Conservation (phyloP, 345 rosid genomes). For the Euphorbia tirucalli region DNA sequence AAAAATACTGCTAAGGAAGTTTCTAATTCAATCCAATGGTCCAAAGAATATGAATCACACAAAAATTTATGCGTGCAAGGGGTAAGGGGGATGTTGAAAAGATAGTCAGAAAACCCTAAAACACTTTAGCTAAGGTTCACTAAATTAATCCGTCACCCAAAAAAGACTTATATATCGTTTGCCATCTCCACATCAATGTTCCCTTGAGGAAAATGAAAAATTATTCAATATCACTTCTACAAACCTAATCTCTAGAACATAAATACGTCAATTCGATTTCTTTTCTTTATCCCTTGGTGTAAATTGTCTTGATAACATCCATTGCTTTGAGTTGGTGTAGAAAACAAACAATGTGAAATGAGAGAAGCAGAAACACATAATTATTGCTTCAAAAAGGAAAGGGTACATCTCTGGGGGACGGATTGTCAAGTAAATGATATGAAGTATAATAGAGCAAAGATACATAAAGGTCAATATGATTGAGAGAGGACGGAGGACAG, state of each 20-base stretch:
- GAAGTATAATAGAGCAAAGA: slow-evolving; percentile 54
- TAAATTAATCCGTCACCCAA: background rate
- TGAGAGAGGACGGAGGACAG: slow-evolving; percentile 15
- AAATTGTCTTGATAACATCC: slow-evolving; percentile 42
- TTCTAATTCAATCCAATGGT: background rate
- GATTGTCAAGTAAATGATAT: slow-evolving; percentile 52
- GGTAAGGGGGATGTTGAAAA: background rate
- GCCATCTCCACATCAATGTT: background rate
- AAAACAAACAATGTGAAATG: slow-evolving; percentile 44
- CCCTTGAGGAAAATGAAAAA: background rate
- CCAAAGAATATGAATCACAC: background rate
- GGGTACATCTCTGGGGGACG: slow-evolving; percentile 61
- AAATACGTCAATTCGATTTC: slow-evolving; percentile 41
- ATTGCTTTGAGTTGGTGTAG: slow-evolving; percentile 55
- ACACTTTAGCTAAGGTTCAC: background rate
- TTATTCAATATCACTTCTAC: background rate
- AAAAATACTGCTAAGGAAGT: background rate
- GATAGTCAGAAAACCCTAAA: background rate
- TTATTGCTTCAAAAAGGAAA: slow-evolving; percentile 67
- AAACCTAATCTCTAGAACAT: background rate
- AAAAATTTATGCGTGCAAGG: background rate
- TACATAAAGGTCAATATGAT: slow-evolving; percentile 31
- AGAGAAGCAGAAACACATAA: slow-evolving; percentile 68
- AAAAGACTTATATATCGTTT: background rate
- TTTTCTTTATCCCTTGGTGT: slow-evolving; percentile 33